Evolutionary conservation across 371 early-diverging fungal genomes (phyloP), one percentile per base, ranked within the genome.

Genomic region (Mucor racemosus): DNA sequence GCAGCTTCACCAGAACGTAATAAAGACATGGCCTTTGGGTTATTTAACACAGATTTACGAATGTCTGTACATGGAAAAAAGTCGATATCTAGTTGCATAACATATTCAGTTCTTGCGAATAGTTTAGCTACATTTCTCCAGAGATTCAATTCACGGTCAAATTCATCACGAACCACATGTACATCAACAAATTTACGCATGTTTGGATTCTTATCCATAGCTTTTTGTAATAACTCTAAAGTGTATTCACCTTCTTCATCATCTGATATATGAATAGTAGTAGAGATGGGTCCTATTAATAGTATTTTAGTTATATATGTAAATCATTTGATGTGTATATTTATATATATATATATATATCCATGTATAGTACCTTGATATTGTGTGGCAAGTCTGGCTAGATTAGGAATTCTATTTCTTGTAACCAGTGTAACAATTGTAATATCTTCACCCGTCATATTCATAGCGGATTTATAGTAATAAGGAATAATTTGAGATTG

Each of bases 51-150:
- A n/a, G 76, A 75, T 31, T 70, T 60, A 31, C 85, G 71, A 53
- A 88, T 71, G 61, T 85, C 72, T 8, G 86, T 86, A 62, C 86
- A 85, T 41, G 86, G 80, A 56, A 77, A 80, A 53, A 88, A 88
- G 64, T 88, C 88, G 42, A 87, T 85, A 61, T 88, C 88, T 4
- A 88, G 79, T 82, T 82, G 81, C 84, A 87, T 79, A 10, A 88
- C 74, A 50, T 84, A 86, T 41, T 86, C 79, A 4, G 88, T 78
- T 17, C 87, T 77, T 2, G 88, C 84, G 73, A 88, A 88, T 67
- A 88, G 74, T 39, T 83, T 74, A 8, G 88, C 88, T 4, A 88
- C 75, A 55, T 88, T 88, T 48, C 88, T 73, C 88, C 88, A 88
- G 72, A 85, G 73, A 39, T 88, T 88, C 42, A 88, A 76, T 67